These are phyloP conservation scores for button mushroom (Agaricus bisporus) DNA, from an alignment of 768 basidiomycete species.

Conservation along the genomic window DNA sequence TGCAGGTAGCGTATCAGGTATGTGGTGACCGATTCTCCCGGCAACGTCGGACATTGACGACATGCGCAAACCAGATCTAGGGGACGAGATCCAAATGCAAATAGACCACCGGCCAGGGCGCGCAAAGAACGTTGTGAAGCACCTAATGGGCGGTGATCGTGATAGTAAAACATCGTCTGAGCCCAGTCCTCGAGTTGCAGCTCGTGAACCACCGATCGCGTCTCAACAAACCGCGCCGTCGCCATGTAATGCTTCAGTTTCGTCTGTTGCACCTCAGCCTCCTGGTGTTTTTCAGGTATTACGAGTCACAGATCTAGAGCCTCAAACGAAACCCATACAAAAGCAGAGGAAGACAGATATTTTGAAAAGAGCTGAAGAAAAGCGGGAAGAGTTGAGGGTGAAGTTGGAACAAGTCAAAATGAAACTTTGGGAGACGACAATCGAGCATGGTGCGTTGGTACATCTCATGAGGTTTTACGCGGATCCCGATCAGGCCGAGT, in stretches of 20 bases:
- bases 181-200: not conserved
- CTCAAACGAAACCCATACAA: conserved; percentile 7
- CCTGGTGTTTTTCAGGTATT: conserved; percentile 3
- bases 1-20: conserved; percentile 14
- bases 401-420: conserved; percentile 58
- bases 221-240: not conserved
- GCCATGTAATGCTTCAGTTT: not conserved
- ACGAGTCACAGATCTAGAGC: not conserved
- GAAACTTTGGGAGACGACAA: conserved; percentile 68
- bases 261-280: not conserved
- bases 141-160: not conserved
- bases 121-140: not conserved
- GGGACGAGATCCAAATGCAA: not conserved
- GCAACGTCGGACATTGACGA: not conserved
- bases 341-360: conserved; percentile 26
- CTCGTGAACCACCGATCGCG: not conserved
- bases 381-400: conserved; percentile 41
- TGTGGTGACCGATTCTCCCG: conserved; percentile 16
- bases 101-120: not conserved
- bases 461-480: conserved; percentile 33
- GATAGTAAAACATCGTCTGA: not conserved
- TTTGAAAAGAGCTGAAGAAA: conserved; percentile 46
- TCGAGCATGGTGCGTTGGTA: conserved; percentile 61
- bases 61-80: not conserved
- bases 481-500: conserved; percentile 7